Evolutionary conservation across 768 basidiomycete genomes (phyloP), one percentile per base, ranked within the genome.

Genomic region (Kwoniella mangroviensis): DNA sequence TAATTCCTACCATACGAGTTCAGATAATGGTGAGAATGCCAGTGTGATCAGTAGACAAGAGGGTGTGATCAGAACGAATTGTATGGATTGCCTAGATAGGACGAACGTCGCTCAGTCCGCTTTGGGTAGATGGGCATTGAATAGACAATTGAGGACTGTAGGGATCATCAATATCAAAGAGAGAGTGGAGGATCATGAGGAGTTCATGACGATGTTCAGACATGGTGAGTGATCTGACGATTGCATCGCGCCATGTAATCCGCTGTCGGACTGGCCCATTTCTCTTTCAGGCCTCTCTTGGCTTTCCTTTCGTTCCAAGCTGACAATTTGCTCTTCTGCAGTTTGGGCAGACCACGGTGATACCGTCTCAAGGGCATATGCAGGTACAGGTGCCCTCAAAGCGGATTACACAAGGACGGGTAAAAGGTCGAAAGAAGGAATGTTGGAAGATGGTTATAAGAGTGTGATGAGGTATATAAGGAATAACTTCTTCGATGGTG

Each of bases 301-400:
- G 17, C 24, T 13, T 13, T 53, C 21, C 19, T 53, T 28, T 41
- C n/a, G 2, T 34, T 41, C 43, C 21, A 15, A 40, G 34, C 34
- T 34, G 4, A 34, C 34, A 34, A 26, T 34, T 34, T 34, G 3
- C 34, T 7, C 34, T 4, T 34, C 34, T 34, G 34, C 66, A 98
- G 96, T 98, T 85, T 99, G 97, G 97, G 91, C 97, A 26, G 92
- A 98, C 76, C 96, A 98, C 79, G 97, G 93, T 17, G 94, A 99
- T 82, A 85, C 87, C 58, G 92, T 99, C 72, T 89, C 94, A 0
- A 88, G 86, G 56, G 94, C 95, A 0, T 99, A 99, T 83, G 92
- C 90, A 57, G 97, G 97, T 21, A 94, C 95, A 40, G 96, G 92
- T 13, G 97, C 97, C 1, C 83, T 99, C 75, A 99, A 99, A 83